Base-by-base conservation (phyloP, 345 rosid species). In the Turritis glabra region DNA sequence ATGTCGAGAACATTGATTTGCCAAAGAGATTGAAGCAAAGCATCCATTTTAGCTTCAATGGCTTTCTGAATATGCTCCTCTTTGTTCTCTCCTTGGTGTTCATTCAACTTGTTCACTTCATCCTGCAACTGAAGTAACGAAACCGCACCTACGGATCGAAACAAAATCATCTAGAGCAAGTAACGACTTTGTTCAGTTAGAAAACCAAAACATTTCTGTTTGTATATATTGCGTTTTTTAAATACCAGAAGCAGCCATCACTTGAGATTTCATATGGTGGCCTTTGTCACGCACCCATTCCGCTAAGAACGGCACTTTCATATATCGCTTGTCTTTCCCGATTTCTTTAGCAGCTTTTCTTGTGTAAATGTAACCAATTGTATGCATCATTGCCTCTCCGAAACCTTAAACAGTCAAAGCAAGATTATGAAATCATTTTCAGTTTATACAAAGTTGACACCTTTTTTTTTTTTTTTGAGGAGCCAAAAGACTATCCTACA, bases 251-350 rank as follows among this genome's bases (percentile, higher is more conserved):
- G 97, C 99, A 74, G 99, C 97, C 87, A 86, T 85, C 10, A 92
- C 96, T 90, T 95, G 97, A 19, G 99, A 95, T 71, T 91, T 95
- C 46, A 95, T 84, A 44, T 64, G 81, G 79, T 95, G 99, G 26
- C 99, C 97, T 78, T 92, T 95, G 74, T 90, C 94, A 18, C 99
- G 85, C 37, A 91, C 97, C 99, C 99, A 95, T 72, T 95, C 96
- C 11, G 97, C 97, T 77, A 94, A 80, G 84, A 85, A 94, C n/a
- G 98, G 98, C 12, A 94, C 97, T 79, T 83, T 91, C 96, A 91
- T 89, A 55, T 64, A 86, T 18, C 89, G 83, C 74, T 60, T 95
- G 81, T 90, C 97, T 75, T 87, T 91, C n/a, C 99, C 99, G 18
- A 95, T 83, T 82, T 92, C 97, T 73, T 43, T 92, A 8, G 97